phyloP scores from a whole-genome alignment of 257 asterid species.

The Paulownia fortunei region DNA sequence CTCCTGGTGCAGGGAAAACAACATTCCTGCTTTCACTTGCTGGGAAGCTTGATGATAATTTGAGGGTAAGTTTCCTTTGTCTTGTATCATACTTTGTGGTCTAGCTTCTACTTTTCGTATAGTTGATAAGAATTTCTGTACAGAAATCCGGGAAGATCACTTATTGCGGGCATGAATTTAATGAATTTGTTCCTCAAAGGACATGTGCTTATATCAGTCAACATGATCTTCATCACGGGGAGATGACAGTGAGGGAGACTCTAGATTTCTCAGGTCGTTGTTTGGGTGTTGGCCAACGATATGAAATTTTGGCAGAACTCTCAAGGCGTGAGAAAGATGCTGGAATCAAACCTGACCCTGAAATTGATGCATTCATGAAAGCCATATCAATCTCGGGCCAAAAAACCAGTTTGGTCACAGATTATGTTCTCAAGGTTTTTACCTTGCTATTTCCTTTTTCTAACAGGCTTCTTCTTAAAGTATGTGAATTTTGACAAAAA shows the following conservation, averaged over 20 bases:
- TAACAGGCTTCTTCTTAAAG: background rate
- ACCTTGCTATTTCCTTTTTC: background rate
- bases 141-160: slow-evolving; percentile 47
- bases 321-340: slow-evolving; percentile 56
- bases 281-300: slow-evolving; percentile 50
- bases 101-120: background rate
- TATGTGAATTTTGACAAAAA: background rate
- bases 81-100: background rate
- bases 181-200: slow-evolving; percentile 56
- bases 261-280: slow-evolving; percentile 57
- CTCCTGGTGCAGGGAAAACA: slow-evolving; percentile 59
- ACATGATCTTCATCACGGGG: slow-evolving; percentile 56
- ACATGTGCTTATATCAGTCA: slow-evolving; percentile 56
- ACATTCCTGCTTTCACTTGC: slow-evolving; percentile 50
- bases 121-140: background rate
- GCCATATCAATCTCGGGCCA: slow-evolving; percentile 48
- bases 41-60: slow-evolving; percentile 42
- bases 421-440: slow-evolving; percentile 49
- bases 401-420: slow-evolving; percentile 45
- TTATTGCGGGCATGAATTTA: slow-evolving; percentile 52
- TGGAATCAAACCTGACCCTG: slow-evolving; percentile 54
- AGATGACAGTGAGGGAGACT: slow-evolving; percentile 67
- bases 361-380: slow-evolving; percentile 56
- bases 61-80: slow-evolving; percentile 33
- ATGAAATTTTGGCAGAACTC: slow-evolving; percentile 45